Percentiles rank a stretch among this genome's conserved stretches.
Evolutionary conservation across 805 yeast genomes (phyloP).

Genomic region (Candida maris): DNA sequence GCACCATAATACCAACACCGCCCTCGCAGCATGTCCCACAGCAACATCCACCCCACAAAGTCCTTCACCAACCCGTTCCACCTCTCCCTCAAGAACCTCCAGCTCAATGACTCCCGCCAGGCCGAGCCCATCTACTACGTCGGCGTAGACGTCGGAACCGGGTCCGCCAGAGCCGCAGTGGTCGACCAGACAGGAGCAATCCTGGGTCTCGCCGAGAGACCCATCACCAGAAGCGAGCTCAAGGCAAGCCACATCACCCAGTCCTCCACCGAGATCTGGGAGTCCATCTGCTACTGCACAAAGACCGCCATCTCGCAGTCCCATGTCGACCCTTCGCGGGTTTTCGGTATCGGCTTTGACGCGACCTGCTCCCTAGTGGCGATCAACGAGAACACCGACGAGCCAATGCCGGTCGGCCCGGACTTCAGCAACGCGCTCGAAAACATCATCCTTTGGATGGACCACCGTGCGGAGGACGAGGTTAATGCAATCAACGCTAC

Average conservation of each 20-base stretch:
- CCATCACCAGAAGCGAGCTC: slow-evolving; percentile 72
- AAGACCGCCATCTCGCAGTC: slow-evolving; percentile 70
- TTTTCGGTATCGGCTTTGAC: slow-evolving; percentile 91
- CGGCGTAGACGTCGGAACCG: slow-evolving; percentile 75
- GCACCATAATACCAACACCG: too few species aligned
- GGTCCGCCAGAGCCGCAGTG: slow-evolving; percentile 92
- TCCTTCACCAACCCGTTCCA: slow-evolving; percentile 33
- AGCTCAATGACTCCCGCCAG: slow-evolving; percentile 13
- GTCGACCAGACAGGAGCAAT: slow-evolving; percentile 83
- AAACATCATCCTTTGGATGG: slow-evolving; percentile 96
- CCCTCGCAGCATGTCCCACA: slow-evolving; percentile 13
- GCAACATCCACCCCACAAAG: slow-evolving; percentile 17
- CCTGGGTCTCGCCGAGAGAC: slow-evolving; percentile 71
- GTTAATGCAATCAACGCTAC: slow-evolving; percentile 80
- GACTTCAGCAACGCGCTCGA: slow-evolving; percentile 69
- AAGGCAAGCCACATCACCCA: slow-evolving; percentile 77
- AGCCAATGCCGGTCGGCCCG: slow-evolving; percentile 89
- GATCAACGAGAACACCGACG: slow-evolving; percentile 56
- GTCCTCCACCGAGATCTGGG: slow-evolving; percentile 89
- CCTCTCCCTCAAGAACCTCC: slow-evolving; percentile 32
- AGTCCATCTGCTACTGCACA: slow-evolving; percentile 78
- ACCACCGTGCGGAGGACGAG: slow-evolving; percentile 86
- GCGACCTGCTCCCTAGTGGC: slow-evolving; percentile 96
- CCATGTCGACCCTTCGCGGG: slow-evolving; percentile 60
- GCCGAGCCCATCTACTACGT: slow-evolving; percentile 32